phyloP scores from a whole-genome alignment of 331 rosid genomes.

The Quercus phellos region DNA sequence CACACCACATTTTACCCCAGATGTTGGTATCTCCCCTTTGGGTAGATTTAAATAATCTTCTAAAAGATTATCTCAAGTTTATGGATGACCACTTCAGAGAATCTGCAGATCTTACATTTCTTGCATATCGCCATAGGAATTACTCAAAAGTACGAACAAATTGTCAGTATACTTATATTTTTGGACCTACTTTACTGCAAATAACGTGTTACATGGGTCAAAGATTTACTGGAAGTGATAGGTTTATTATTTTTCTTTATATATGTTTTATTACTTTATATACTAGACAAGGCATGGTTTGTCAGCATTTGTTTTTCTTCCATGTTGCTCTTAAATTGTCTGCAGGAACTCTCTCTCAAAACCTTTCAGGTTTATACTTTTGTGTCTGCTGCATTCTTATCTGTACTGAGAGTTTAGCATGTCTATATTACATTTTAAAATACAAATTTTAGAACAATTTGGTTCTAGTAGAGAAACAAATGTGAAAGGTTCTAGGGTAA shows the following conservation, averaged over 20 bases:
- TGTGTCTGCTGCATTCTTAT: too few relatives aligned
- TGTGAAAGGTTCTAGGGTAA: neutral
- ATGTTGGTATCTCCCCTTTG: constrained; percentile 85
- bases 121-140: constrained; percentile 90
- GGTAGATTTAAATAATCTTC: constrained; percentile 55
- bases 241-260: neutral
- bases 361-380: too few relatives aligned
- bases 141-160: constrained; percentile 68
- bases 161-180: neutral
- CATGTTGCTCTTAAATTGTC: neutral
- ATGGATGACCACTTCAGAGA: constrained; percentile 97
- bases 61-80: constrained; percentile 86
- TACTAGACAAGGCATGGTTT: neutral
- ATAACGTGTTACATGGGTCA: constrained; percentile 9
- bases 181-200: constrained; percentile 5
- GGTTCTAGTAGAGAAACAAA: neutral
- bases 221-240: neutral
- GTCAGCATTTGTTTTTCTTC: neutral
- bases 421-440: neutral
- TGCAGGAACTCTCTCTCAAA: neutral
- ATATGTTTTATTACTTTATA: neutral
- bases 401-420: neutral
- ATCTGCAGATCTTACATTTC: constrained; percentile 93
- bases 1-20: constrained; percentile 92
- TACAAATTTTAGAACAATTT: too few relatives aligned